Percentiles rank a stretch among this genome's conserved stretches.
Evolutionary conservation across 371 early-diverging fungal genomes (phyloP).

Genomic region (Coemansia sp.): DNA sequence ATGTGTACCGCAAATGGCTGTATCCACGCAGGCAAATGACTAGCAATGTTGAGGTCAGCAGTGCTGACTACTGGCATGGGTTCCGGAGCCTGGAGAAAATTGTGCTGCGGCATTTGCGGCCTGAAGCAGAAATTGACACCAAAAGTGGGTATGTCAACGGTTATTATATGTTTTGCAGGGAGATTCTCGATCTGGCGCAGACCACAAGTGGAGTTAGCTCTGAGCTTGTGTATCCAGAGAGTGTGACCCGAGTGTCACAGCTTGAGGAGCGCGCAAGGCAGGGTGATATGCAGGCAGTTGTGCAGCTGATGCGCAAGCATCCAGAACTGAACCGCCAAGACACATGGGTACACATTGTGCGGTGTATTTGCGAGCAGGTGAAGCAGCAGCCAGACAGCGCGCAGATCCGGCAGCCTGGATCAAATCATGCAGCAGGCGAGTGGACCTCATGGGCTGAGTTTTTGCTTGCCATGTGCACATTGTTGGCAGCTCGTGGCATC

Average conservation of each 20-base stretch:
- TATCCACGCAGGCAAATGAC: not conserved
- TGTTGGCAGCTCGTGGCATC: conserved; percentile 4
- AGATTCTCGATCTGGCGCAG: conserved; percentile 13
- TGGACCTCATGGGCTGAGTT: conserved; percentile 22
- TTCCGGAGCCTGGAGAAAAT: conserved; percentile 14
- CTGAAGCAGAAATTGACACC: too few relatives aligned
- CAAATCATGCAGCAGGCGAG: too few relatives aligned
- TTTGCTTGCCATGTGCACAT: conserved; percentile 6
- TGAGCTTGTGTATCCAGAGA: not conserved
- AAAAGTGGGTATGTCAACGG: not conserved
- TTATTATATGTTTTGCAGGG: conserved; percentile 9
- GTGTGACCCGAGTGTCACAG: too few relatives aligned
- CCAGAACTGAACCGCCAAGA: conserved; percentile 18
- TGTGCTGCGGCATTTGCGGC: conserved; percentile 9
- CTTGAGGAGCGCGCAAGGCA: conserved; percentile 17
- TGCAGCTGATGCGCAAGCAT: conserved; percentile 21
- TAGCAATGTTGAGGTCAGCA: not conserved
- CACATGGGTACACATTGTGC: conserved; percentile 23
- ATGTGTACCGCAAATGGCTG: conserved; percentile 26
- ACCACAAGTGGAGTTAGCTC: not conserved
- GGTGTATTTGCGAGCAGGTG: conserved; percentile 23
- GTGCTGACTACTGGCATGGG: not conserved
- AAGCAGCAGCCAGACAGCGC: not conserved
- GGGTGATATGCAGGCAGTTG: conserved; percentile 17
- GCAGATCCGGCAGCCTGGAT: conserved; percentile 9